Evolutionary conservation across 164 flowering plant genomes (phyloP), one percentile per base, ranked within the genome.

Genomic region (Saururus chinensis): DNA sequence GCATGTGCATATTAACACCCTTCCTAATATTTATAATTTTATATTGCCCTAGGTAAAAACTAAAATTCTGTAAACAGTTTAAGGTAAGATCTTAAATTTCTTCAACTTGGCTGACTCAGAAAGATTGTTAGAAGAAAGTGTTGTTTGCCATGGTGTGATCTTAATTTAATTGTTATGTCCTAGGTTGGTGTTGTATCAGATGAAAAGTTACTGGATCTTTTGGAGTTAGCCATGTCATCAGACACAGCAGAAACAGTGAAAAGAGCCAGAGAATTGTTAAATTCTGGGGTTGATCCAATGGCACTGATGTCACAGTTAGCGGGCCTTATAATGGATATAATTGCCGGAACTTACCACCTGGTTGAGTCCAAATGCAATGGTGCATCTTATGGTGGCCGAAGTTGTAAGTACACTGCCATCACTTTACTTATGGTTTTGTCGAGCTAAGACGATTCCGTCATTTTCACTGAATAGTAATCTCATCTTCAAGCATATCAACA

Each of bases 131-230:
- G 37, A 30, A 30, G 37, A 30, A 19, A 19, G 19, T 14, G 7
- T 40, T 64, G 1, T 22, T 19, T 17, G 1, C 13, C 57, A 30
- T 30, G 37, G 37, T 30, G 37, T 6, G 6, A 30, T 30, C 2
- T 30, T 30, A 30, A 30, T 30, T 30, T 30, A 30, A 30, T 30
- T 30, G 6, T 30, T 22, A 16, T 57, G 19, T 4, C 37, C 40
- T 56, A 95, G 99, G 81, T 88, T 24, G 99, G 99, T 19, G 89
- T 88, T 75, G 96, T 91, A 68, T 80, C 99, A 8, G 97, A 91
- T 73, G 99, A 95, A 60, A 91, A 84, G 64, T 62, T 95, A 60
- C 77, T 91, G 62, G 95, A 91, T 67, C 96, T 95, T 56, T 71
- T 95, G 79, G 96, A 87, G 74, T 71, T 87, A 65, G 97, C 97